Conservation (phyloP, 768 basidiomycete species). For the Termitomyces sp. region DNA sequence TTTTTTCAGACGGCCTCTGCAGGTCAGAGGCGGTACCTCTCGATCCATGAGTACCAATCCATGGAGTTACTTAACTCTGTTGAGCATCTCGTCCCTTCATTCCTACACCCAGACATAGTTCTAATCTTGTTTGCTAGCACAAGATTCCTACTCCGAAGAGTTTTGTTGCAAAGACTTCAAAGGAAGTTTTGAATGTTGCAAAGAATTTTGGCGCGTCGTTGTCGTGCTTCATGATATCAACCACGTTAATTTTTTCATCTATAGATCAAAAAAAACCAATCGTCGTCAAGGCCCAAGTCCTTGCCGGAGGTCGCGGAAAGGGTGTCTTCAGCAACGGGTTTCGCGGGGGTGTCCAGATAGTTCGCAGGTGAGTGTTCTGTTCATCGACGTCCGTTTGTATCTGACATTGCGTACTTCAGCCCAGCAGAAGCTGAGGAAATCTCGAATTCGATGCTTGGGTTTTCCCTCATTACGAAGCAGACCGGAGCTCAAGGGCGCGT, state of each 20-base stretch:
- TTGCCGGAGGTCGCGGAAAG: slow-evolving; percentile 98
- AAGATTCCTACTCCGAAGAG: slow-evolving; percentile 94
- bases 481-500: slow-evolving; percentile 88
- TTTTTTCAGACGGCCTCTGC: slow-evolving; percentile 54
- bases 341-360: slow-evolving; percentile 95
- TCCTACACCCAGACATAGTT: background rate
- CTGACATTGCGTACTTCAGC: slow-evolving; percentile 28
- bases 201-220: slow-evolving; percentile 70
- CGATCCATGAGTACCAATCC: slow-evolving; percentile 98
- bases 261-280: slow-evolving; percentile 65
- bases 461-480: slow-evolving; percentile 96
- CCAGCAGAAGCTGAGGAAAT: slow-evolving; percentile 85
- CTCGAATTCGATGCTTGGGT: slow-evolving; percentile 90
- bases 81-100: slow-evolving; percentile 29
- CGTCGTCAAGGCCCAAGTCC: slow-evolving; percentile 98
- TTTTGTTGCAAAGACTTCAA: slow-evolving; percentile 76
- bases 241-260: background rate
- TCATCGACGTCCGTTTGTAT: background rate
- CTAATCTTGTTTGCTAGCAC: slow-evolving; percentile 49
- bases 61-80: slow-evolving; percentile 92
- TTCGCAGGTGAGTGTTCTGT: slow-evolving; percentile 58
- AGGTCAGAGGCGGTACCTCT: slow-evolving; percentile 86
- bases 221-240: background rate
- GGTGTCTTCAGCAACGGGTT: slow-evolving; percentile 94
- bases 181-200: slow-evolving; percentile 88